Base-by-base conservation (phyloP, 176 grass and related monocot genomes). In the Metroxylon sagu region DNA sequence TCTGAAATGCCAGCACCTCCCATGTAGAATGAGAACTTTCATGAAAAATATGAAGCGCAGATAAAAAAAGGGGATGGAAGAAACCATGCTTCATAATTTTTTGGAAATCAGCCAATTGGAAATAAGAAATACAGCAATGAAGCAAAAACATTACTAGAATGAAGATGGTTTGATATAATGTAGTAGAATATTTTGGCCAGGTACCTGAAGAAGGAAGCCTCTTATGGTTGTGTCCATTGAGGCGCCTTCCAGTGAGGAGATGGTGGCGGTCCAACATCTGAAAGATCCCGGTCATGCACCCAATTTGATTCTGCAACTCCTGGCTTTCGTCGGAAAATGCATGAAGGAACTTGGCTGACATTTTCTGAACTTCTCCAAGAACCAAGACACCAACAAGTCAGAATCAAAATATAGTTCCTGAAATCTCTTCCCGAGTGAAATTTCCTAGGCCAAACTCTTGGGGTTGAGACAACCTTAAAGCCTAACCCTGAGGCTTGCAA, bases 271-370 rank as follows among this genome's bases (percentile, higher is more conserved):
- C 92, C 57, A 96, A 90, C 25, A 89, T 77, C 54, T 90, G 86
- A 30, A 96, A 81, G 79, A 90, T 96, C 48, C 87, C 92, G 39
- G 87, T 82, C 77, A 88, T 85, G 76, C 87, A 96, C 1, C 92
- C 87, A 25, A 85, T 72, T 66, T 97, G 87, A 57, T 78, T 86
- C 66, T 79, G 67, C 72, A 91, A 59, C 28, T 97, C 81, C 25
- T 78, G 78, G 49, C 80, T 82, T 3, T 91, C 92, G 17, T 97
- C 84, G 15, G 61, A 70, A 18, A 91, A 67, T 39, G 84, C 48
- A 18, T 80, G 78, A 29, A 97, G 35, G 80, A 91, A 97, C 77
- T 85, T 88, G 43, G 84, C 81, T 17, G 92, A 83, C 92, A 91
- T 97, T 62, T 58, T 12, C 12, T 43, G 35, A 43, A 43, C 2